phyloP scores from a whole-genome alignment of 495 filamentous ascomycete genomes.

The Xanthoparmelia taractica region DNA sequence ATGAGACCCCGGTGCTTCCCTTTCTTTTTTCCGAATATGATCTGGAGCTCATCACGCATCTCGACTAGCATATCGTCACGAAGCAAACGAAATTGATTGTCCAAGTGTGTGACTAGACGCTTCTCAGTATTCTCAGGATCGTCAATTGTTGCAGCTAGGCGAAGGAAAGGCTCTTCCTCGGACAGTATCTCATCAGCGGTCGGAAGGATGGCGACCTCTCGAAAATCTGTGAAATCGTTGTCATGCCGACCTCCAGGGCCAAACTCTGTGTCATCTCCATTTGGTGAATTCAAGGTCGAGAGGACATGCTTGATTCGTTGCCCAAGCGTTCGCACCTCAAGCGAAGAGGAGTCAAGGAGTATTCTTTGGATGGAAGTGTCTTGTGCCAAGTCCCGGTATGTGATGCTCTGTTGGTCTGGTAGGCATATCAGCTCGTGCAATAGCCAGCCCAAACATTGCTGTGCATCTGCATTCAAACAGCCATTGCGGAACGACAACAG shows the following conservation, averaged over 20 bases:
- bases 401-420: constrained; percentile 24
- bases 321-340: constrained; percentile 31
- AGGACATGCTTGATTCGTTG: constrained; percentile 43
- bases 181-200: constrained; percentile 62
- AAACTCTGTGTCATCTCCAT: constrained; percentile 10
- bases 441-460: constrained; percentile 53
- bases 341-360: constrained; percentile 30
- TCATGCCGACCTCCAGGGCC: constrained; percentile 68
- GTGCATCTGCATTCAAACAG: constrained; percentile 34
- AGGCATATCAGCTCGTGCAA: constrained; percentile 47
- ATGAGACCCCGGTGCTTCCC: constrained; percentile 30
- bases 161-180: constrained; percentile 51
- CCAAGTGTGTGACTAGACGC: constrained; percentile 49
- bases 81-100: constrained; percentile 73
- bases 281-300: constrained; percentile 22
- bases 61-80: constrained; percentile 68
- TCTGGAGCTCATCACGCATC: constrained; percentile 52
- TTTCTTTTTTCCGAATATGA: constrained; percentile 38
- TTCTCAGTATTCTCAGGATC: constrained; percentile 27
- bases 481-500: constrained; percentile 35
- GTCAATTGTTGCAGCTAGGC: constrained; percentile 37
- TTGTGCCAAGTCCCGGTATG: constrained; percentile 30
- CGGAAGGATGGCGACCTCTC: constrained; percentile 56
- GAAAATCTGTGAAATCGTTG: constrained; percentile 61
- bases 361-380: constrained; percentile 25